Evolutionary conservation across 805 yeast species (phyloP).

Genomic region (Monosporozyma aerobia): DNA sequence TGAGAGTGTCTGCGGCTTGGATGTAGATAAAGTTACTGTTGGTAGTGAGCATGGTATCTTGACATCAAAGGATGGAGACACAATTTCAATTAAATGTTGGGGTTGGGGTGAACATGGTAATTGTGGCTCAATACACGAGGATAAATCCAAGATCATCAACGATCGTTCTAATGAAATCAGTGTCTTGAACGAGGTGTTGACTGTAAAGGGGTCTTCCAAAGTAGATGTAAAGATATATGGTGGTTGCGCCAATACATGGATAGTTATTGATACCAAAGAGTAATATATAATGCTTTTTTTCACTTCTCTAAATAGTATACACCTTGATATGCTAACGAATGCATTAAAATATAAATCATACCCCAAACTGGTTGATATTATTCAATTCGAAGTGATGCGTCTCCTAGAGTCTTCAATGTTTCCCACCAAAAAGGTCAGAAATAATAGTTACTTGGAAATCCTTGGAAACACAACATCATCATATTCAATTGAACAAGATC

Average conservation of each 20-base stretch:
- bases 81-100: slow-evolving; percentile 47
- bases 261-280: slow-evolving; percentile 24
- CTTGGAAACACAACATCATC: no score
- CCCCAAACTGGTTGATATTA: no score
- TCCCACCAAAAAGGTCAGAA: no score
- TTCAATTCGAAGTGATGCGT: no score
- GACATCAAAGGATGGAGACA: slow-evolving; percentile 8
- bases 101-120: slow-evolving; percentile 99
- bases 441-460: no score
- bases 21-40: slow-evolving; percentile 27
- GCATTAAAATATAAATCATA: no score
- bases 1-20: background rate
- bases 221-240: slow-evolving; percentile 31
- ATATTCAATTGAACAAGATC: no score
- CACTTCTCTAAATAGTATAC: no score
- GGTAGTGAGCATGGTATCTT: slow-evolving; percentile 88
- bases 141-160: slow-evolving; percentile 8
- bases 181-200: slow-evolving; percentile 13
- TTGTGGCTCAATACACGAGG: slow-evolving; percentile 44
- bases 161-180: slow-evolving; percentile 21
- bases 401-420: no score
- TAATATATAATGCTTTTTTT: background rate
- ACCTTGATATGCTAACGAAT: no score
- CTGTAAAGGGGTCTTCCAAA: background rate
- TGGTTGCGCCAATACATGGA: slow-evolving; percentile 68